phyloP scores from a whole-genome alignment of 805 yeast genomes.

The Candida tibetensis region DNA sequence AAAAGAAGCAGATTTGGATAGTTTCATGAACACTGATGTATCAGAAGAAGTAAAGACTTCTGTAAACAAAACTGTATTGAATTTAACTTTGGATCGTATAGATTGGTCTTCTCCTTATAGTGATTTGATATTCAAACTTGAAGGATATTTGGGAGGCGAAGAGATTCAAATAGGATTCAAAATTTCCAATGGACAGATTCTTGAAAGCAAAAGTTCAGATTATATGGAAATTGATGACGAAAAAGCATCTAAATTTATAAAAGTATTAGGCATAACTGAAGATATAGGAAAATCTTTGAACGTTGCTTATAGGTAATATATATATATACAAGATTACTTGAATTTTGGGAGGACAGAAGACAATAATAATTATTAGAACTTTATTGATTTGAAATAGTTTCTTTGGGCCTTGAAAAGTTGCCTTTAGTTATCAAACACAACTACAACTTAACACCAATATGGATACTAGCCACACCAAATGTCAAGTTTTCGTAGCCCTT shows the following conservation, averaged over 20 bases:
- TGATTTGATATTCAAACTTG: conserved; percentile 23
- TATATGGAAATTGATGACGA: conserved; percentile 21
- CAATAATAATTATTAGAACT: too few species aligned
- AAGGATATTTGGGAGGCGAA: conserved; percentile 13
- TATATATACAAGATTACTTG: neutral
- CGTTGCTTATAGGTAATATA: conserved; percentile 9
- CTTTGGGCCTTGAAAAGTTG: neutral
- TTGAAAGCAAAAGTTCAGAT: conserved; percentile 5
- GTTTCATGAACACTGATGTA: conserved; percentile 23
- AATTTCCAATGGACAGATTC: conserved; percentile 29
- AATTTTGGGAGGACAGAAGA: too few species aligned
- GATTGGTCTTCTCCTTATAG: conserved; percentile 19
- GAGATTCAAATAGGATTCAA: conserved; percentile 19
- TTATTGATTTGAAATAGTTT: neutral
- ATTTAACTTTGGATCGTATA: conserved; percentile 21
- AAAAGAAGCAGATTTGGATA: conserved; percentile 20
- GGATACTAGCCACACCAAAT: conserved; percentile 94
- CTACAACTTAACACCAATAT: conserved; percentile 85
- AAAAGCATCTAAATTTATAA: conserved; percentile 17
- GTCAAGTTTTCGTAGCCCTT: conserved; percentile 92
- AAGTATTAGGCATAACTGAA: conserved; percentile 31
- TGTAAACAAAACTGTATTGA: conserved; percentile 9
- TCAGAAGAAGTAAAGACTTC: conserved; percentile 8
- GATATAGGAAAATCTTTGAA: conserved; percentile 24
- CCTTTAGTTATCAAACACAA: too few species aligned